Conservation (phyloP, 2,329 filamentous ascomycete species). For the Hirsutella rhossiliensis region DNA sequence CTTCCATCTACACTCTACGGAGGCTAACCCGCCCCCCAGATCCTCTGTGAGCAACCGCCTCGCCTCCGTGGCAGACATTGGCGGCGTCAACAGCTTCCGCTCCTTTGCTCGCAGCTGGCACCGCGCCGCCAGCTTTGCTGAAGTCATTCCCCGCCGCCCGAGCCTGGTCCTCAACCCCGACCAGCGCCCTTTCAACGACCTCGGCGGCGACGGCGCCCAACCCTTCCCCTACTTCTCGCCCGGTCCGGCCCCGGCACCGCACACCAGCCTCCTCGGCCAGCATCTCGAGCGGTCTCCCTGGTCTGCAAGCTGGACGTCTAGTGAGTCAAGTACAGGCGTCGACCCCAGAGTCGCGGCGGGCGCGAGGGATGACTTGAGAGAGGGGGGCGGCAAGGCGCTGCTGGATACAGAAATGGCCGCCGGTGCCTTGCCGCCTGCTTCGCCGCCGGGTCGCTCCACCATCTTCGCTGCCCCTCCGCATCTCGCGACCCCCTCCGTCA, state of each 20-base stretch:
- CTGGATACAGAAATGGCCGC: constrained; percentile 30
- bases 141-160: constrained; percentile 70
- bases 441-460: constrained; percentile 19
- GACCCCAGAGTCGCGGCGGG: background rate
- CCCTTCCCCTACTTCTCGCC: background rate
- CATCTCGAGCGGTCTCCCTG: constrained; percentile 24
- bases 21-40: constrained; percentile 27
- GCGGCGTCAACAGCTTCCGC: constrained; percentile 86
- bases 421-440: constrained; percentile 14
- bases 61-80: constrained; percentile 54
- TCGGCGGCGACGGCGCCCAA: constrained; percentile 17
- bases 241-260: background rate
- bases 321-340: background rate
- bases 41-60: constrained; percentile 49
- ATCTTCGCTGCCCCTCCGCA: constrained; percentile 48
- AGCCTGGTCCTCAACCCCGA: constrained; percentile 58
- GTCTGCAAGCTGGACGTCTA: background rate
- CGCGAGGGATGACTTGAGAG: background rate
- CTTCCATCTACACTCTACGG: background rate
- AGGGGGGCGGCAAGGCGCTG: constrained; percentile 17
- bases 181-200: constrained; percentile 16
- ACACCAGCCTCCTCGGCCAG: constrained; percentile 35
- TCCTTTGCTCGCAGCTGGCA: constrained; percentile 91
- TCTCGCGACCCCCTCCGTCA: constrained; percentile 55
- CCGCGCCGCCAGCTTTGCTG: constrained; percentile 75